These are phyloP conservation scores for Talinum fruticosum DNA, from an alignment of 148 eudicot genomes.

Conservation along the genomic window DNA sequence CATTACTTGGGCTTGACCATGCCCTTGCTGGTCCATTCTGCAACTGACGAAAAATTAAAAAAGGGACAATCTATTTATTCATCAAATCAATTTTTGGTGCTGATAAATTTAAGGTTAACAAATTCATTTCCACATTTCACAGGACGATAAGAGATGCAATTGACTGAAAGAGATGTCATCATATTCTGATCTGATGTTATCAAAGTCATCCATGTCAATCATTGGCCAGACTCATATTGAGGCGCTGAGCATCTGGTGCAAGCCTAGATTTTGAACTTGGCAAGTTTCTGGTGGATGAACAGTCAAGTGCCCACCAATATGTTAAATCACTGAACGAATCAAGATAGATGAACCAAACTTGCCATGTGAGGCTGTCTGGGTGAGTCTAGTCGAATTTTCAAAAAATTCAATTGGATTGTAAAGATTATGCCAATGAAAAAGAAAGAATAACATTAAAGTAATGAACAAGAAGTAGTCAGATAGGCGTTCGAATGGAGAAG, in stretches of 20 bases:
- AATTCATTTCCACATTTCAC: constrained; percentile 4
- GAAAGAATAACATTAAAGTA: too few species aligned
- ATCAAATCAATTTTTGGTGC: neutral
- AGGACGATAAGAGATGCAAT: neutral
- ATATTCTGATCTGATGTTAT: too few species aligned
- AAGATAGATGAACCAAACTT: neutral
- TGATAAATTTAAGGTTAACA: neutral
- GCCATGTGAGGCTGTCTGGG: too few species aligned
- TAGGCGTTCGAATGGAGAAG: neutral
- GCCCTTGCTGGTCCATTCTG: constrained; percentile 77
- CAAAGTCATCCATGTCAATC: too few species aligned
- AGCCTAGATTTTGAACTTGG: neutral
- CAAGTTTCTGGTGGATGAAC: neutral
- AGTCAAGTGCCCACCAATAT: neutral
- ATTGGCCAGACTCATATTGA: too few species aligned
- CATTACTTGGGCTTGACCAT: constrained; percentile 43
- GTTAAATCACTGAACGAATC: neutral
- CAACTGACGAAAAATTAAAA: neutral
- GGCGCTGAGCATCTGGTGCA: neutral
- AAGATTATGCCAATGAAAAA: neutral
- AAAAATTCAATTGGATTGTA: neutral
- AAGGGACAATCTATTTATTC: neutral
- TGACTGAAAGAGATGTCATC: too few species aligned
- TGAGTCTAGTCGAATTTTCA: too few species aligned
- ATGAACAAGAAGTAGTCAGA: neutral